Evolutionary conservation across 495 filamentous ascomycete genomes (phyloP), one percentile per base, ranked within the genome.

Genomic region (Xylaria flabelliformis): DNA sequence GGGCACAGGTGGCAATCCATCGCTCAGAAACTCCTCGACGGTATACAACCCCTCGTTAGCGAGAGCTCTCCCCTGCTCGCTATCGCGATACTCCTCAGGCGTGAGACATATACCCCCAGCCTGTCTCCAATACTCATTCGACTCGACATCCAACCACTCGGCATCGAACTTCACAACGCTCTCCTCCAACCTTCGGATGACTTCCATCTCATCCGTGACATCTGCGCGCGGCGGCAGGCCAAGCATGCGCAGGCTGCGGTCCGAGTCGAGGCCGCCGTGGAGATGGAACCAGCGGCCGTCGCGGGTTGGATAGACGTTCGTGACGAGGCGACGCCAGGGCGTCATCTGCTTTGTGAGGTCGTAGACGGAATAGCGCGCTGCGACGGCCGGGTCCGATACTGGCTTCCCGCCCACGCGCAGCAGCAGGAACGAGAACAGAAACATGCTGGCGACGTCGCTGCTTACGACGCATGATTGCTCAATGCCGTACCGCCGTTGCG

Each of bases 291-390:
- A 88, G 8, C 83, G 78, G 1, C 78, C 79, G 61, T 90, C 86
- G 53, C 83, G 84, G n/a, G 83, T 86, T 55, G 78, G 76, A 69
- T 90, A 89, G 32, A 88, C 83, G 71, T 88, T 89, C 0, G 88
- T 88, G 12, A 77, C 76, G 8, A 80, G 67, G 6, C 78, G 65
- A 17, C 76, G 69, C 72, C 74, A 78, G 44, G 73, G 64, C 26
- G 72, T 75, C 51, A 78, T 76, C 51, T 78, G 76, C 2, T 17
- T 41, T 36, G 70, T 74, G 15, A 71, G 73, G 34, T 77, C 79
- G 64, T 80, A 75, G 48, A 77, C 59, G 0, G 72, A 70, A 50
- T 73, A 74, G 13, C 77, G 69, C 62, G 39, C 62, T 4, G 63
- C 72, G 4, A 78, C 44, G 24, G 69, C 69, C 42, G 75, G 70